A percentile compares a stretch with the other conserved stretches of the same genome.
phyloP scores from a whole-genome alignment of 345 rosid species.

The Barbarea vulgaris region DNA sequence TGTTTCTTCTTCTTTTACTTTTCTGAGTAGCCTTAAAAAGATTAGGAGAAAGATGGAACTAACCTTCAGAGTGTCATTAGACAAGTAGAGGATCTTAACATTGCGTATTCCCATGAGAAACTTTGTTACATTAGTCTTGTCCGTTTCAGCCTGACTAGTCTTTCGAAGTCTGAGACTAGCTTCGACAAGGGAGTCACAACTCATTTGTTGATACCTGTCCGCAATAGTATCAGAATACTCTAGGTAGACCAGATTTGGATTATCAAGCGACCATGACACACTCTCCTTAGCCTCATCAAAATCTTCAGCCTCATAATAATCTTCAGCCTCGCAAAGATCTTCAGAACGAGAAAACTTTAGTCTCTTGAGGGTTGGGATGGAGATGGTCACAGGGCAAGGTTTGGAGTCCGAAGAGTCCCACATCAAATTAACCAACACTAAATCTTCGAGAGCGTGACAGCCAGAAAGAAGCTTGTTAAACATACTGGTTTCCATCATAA shows the following conservation, averaged over 20 bases:
- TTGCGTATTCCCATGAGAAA: not conserved
- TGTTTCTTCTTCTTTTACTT: too few species aligned
- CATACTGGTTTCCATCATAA: not conserved
- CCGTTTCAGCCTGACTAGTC: not conserved
- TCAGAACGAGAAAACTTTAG: not conserved
- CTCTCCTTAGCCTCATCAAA: not conserved
- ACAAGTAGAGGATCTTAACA: not conserved
- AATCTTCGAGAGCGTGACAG: not conserved
- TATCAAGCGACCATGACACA: not conserved
- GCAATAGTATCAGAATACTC: not conserved
- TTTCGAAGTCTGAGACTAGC: not conserved
- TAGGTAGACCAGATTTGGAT: not conserved
- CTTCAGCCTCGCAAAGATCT: not conserved
- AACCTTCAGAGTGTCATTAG: not conserved
- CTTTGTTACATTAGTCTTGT: not conserved
- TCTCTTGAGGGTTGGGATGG: not conserved
- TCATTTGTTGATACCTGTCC: not conserved
- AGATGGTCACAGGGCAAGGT: not conserved
- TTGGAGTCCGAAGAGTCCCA: not conserved
- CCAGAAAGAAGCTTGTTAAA: not conserved
- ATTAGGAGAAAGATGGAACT: too few species aligned
- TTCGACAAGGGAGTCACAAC: not conserved
- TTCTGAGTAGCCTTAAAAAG: too few species aligned
- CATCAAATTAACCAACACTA: not conserved
- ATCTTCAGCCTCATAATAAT: not conserved